Evolutionary conservation across 2,329 filamentous ascomycete species (phyloP).

Genomic region (Pleoardoris graminearum): DNA sequence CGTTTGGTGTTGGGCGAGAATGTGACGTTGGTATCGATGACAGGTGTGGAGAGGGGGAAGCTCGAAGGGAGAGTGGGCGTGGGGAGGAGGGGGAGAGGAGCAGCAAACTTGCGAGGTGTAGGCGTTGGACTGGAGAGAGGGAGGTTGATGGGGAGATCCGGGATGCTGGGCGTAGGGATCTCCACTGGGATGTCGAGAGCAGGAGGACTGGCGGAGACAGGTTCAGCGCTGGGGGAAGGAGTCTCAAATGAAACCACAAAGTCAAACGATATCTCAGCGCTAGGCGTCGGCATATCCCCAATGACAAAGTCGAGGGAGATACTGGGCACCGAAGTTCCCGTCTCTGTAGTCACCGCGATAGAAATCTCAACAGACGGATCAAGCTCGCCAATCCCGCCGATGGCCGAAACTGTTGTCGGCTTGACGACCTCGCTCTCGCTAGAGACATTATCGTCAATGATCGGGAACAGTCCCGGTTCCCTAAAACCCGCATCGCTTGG

Average conservation of each 20-base stretch:
- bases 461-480: background rate
- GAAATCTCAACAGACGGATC: no score
- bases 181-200: background rate
- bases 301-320: background rate
- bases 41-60: conserved; percentile 16
- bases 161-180: background rate
- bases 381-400: background rate
- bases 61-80: background rate
- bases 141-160: background rate
- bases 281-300: background rate
- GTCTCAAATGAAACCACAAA: no score
- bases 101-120: background rate
- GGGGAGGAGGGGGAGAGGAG: background rate
- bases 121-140: background rate
- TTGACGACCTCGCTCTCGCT: background rate
- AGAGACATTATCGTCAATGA: background rate
- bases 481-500: background rate
- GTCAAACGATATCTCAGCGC: background rate
- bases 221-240: no score
- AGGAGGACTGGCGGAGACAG: no score
- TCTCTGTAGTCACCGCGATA: no score
- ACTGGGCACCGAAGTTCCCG: background rate
- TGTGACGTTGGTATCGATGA: background rate
- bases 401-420: background rate
- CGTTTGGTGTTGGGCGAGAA: conserved; percentile 21